Evolutionary conservation across 1,284 basidiomycete genomes (phyloP).

Genomic region (Exsudoporus floridanus): DNA sequence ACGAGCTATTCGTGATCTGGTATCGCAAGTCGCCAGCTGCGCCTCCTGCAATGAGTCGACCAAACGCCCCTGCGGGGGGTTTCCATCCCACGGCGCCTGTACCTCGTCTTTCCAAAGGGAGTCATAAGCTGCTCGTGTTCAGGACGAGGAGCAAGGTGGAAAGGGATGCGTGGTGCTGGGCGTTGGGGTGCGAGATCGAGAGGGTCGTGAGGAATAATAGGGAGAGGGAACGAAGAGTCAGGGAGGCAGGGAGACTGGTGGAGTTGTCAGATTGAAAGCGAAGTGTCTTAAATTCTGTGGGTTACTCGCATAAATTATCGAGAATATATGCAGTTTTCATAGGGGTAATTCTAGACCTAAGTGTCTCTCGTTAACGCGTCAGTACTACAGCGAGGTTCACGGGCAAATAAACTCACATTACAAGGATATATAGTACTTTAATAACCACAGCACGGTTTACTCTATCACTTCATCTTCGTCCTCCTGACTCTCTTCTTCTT

Average conservation of each 20-base stretch:
- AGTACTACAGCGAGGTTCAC: background rate
- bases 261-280: slow-evolving; percentile 18
- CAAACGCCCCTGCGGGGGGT: slow-evolving; percentile 25
- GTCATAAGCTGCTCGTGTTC: slow-evolving; percentile 65
- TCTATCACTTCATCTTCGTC: slow-evolving; percentile 69
- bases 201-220: slow-evolving; percentile 58
- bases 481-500: slow-evolving; percentile 52
- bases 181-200: slow-evolving; percentile 81
- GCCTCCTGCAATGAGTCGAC: slow-evolving; percentile 2
- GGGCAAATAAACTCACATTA: no score
- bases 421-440: slow-evolving; percentile 6
- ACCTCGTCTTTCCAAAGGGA: slow-evolving; percentile 55
- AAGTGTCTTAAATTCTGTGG: background rate
- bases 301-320: background rate
- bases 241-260: slow-evolving; percentile 55
- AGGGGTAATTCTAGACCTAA: background rate
- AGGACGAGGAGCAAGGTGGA: slow-evolving; percentile 78
- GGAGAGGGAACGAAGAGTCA: slow-evolving; percentile 57
- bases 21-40: slow-evolving; percentile 44
- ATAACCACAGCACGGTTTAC: slow-evolving; percentile 31
- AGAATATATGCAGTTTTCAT: background rate
- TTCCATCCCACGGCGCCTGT: slow-evolving; percentile 32
- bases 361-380: background rate
- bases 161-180: slow-evolving; percentile 87
- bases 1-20: slow-evolving; percentile 72